Base-by-base conservation (phyloP, 176 grass and related monocot genomes). In the Pontederia paniculata region DNA sequence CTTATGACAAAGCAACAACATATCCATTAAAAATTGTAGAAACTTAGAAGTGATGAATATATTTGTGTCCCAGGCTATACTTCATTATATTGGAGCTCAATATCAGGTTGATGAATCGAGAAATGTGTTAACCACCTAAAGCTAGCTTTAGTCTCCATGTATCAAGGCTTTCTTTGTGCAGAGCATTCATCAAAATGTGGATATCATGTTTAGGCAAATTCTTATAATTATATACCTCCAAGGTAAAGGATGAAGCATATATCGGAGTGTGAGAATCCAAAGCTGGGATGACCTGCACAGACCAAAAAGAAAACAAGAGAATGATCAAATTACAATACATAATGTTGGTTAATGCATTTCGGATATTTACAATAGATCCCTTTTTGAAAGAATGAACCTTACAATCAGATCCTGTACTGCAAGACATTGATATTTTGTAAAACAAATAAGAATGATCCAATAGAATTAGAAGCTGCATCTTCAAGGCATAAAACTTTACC, bases 171-270 rank as follows among this genome's bases (percentile, higher is more conserved):
- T n/a, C n/a, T n/a, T n/a, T n/a, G n/a, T n/a, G 5, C 25, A 31
- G 5, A 31, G 1, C 25, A 31, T 31, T 31, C 1, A 1, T 31
- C 25, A 31, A 31, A 69, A 43, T 9, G 21, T 16, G 19, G 45
- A 21, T 45, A 4, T 10, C 17, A 47, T 23, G 9, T 6, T 22
- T 23, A 23, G 57, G 17, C 8, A 23, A 31, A 21, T 16, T 25
- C 51, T 52, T 54, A 52, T 46, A 66, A 57, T 53, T 18, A 18
- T 37, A 31, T 82, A 98, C 93, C 87, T 98, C 86, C 80, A 88
- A 84, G 47, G 93, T 98, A 56, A 98, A 98, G 64, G 93, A 98
- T 64, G 93, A 88, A 77, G 93, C 76, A 67, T 69, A 98, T 50
- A 98, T 98, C 9, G 93, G 93, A 56, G 93, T 91, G 61, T 67